Evolutionary conservation across 345 rosid genomes (phyloP).

Genomic region (Hirschfeldia incana): DNA sequence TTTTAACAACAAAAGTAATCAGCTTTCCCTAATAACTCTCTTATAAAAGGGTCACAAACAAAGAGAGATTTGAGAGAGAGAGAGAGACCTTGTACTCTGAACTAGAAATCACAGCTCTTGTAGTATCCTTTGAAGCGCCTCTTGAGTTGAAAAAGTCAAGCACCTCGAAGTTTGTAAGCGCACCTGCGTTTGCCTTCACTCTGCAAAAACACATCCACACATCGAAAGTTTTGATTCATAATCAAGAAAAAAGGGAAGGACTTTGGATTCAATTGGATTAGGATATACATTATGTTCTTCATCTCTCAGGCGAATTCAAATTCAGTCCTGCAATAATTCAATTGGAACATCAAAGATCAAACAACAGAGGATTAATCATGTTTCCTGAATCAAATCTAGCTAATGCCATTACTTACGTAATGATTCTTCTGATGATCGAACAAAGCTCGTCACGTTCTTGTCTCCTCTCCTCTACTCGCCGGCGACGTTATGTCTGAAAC

Average conservation of each 20-base stretch:
- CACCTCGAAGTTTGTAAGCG: conserved; percentile 74
- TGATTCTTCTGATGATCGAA: neutral
- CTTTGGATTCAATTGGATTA: neutral
- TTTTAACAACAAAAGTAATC: neutral
- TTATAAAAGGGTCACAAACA: neutral
- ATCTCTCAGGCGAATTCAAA: neutral
- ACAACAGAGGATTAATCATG: too few species aligned
- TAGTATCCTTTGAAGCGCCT: conserved; percentile 74
- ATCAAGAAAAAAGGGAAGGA: neutral
- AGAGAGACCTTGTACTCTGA: conserved; percentile 64
- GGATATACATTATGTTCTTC: conserved; percentile 27
- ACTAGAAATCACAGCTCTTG: conserved; percentile 49
- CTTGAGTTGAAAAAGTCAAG: conserved; percentile 62
- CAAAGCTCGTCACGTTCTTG: neutral
- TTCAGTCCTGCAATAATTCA: neutral
- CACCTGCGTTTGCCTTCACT: conserved; percentile 68
- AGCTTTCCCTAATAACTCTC: too few species aligned
- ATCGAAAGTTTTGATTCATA: neutral
- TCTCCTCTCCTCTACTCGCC: conserved; percentile 7
- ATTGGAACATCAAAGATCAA: neutral
- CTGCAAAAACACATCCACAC: conserved; percentile 44
- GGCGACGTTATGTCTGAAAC: neutral
- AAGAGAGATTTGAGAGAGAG: neutral
- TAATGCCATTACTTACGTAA: neutral
- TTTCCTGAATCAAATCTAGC: too few species aligned